Evolutionary conservation across 169 alveolate genomes (phyloP).

Genomic region (Theileria luwenshuni): DNA sequence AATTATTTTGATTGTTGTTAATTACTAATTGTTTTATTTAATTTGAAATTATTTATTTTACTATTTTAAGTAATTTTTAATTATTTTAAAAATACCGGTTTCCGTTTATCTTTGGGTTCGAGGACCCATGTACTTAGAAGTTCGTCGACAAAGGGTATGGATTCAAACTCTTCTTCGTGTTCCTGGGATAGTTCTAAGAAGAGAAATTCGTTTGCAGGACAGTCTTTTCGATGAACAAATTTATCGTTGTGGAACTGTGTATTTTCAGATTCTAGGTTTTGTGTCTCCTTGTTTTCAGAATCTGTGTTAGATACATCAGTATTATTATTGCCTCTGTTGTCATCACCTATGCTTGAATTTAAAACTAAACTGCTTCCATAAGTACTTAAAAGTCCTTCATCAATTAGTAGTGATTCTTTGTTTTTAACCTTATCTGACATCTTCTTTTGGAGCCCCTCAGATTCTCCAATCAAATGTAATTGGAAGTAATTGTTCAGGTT

Average conservation of each 20-base stretch:
- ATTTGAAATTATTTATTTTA: no score
- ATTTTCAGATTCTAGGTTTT: not conserved
- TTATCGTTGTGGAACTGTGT: not conserved
- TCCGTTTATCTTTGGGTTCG: not conserved
- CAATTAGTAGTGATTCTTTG: not conserved
- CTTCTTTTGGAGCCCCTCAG: no score
- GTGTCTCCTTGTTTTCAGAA: no score
- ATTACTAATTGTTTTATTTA: no score
- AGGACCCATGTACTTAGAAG: conserved; percentile 9
- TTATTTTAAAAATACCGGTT: not conserved
- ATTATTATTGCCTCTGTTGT: not conserved
- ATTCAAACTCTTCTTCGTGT: not conserved
- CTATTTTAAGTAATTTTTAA: no score
- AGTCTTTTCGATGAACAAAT: not conserved
- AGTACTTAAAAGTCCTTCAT: not conserved
- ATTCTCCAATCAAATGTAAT: no score
- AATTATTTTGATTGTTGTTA: no score
- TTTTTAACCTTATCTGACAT: not conserved
- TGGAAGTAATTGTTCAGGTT: no score
- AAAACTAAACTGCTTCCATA: not conserved
- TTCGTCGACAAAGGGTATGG: conserved; percentile 7
- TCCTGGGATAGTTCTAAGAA: not conserved
- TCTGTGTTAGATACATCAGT: not conserved
- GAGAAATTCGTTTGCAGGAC: not conserved
- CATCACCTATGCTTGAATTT: not conserved